Base-by-base conservation (phyloP, 2,329 filamentous ascomycete species). In the Coccinonectria pachysandricola region DNA sequence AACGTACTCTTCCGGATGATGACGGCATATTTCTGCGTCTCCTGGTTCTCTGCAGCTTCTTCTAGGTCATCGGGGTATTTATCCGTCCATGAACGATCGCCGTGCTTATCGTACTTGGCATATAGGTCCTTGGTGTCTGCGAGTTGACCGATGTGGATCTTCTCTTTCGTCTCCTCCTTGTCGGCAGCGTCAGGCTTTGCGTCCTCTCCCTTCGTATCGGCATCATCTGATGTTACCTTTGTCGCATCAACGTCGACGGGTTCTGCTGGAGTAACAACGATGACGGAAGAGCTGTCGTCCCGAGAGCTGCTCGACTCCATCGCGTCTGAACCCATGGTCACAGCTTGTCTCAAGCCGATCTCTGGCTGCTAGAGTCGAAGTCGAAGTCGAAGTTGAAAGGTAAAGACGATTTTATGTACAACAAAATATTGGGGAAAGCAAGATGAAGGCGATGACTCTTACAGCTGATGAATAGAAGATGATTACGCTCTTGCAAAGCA, bases 1-100 rank as follows among this genome's bases (percentile, higher is more conserved):
- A 10, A 39, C 46, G 29, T 30, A 48, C 47, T 43, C 43, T 78
- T 70, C 22, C 72, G 66, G 1, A 74, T 62, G 15, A 78, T 54
- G 24, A 77, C 56, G 2, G 75, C 74, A 43, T 66, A 79, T 36
- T 70, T 71, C 18, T 65, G 64, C 2, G 71, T 77, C 37, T 73
- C 63, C 11, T 68, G 64, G 36, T 75, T 71, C 43, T 79, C 75
- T 4, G 65, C 71, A 0, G 70, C 63, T 26, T 68, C 64, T 23
- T 64, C 58, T 4, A 70, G 53, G 35, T 72, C 64, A 24, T 66
- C 56, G 1, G 72, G 71, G 15, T 63, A 59, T 31, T 67, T 62
- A 28, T 68, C 62, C 6, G 65, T 63, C 72, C 71, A 76, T 21
- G 65, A 65, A 32, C 58, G 54, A 17, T 60, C 52, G 7, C 66